Conservation (phyloP, 306 rosid genomes). For the Cercis canadensis region DNA sequence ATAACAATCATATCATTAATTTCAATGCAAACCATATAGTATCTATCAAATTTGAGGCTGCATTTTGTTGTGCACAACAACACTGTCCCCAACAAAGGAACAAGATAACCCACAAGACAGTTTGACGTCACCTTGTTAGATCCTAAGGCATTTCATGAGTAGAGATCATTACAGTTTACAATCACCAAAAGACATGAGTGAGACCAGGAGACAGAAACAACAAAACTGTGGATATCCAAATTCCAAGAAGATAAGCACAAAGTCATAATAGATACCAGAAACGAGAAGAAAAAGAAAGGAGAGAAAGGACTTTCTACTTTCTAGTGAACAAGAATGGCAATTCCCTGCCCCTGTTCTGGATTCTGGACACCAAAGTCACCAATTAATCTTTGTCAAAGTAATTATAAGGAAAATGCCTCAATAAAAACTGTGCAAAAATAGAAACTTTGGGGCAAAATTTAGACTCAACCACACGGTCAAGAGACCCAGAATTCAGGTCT, state of each 20-base stretch:
- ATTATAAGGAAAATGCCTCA: background rate
- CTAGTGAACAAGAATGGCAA: slow-evolving; percentile 42
- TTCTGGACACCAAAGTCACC: slow-evolving; percentile 25
- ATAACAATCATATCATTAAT: too few species aligned
- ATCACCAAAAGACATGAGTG: slow-evolving; percentile 13
- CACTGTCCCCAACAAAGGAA: too few species aligned
- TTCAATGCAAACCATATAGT: too few species aligned
- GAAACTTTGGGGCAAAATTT: slow-evolving; percentile 2
- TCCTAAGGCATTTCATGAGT: slow-evolving; percentile 1
- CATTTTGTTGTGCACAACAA: too few species aligned
- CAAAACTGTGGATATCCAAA: slow-evolving; percentile 12
- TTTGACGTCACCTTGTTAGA: background rate
- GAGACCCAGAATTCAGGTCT: slow-evolving; percentile 12
- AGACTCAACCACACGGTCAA: background rate
- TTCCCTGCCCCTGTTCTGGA: slow-evolving; percentile 11
- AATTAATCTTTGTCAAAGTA: background rate
- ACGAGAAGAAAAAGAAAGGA: background rate
- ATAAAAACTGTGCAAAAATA: background rate
- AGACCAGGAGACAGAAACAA: slow-evolving; percentile 21
- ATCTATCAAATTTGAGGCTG: too few species aligned
- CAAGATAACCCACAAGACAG: too few species aligned
- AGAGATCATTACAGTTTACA: background rate
- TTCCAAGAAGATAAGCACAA: slow-evolving; percentile 46
- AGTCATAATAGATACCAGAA: slow-evolving; percentile 4
- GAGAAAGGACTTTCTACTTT: slow-evolving; percentile 15